These are phyloP conservation scores for Sporothrix brasiliensis DNA, from an alignment of 2,329 filamentous ascomycete genomes.

Conservation along the genomic window DNA sequence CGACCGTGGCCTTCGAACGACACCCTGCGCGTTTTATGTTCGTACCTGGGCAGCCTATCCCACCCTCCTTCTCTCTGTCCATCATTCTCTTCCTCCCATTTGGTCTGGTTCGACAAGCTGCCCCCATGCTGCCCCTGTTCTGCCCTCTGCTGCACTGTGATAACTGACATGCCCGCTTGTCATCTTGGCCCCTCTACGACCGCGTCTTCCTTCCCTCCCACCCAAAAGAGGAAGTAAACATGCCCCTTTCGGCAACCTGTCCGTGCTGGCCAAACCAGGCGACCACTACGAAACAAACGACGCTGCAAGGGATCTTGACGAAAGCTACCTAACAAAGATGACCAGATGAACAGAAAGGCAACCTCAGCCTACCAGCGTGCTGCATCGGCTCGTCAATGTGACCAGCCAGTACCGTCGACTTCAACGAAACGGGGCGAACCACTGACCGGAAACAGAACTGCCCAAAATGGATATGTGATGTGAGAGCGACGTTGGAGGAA, in stretches of 20 bases:
- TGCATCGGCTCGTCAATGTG: conserved; percentile 21
- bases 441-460: background rate
- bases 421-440: conserved; percentile 19
- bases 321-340: background rate
- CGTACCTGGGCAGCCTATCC: conserved; percentile 24
- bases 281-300: background rate
- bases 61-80: background rate
- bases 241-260: background rate
- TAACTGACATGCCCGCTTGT: conserved; percentile 6
- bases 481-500: no score
- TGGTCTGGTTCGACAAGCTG: conserved; percentile 5
- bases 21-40: conserved; percentile 28
- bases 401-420: background rate
- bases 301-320: background rate
- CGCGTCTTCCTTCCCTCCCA: background rate
- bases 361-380: conserved; percentile 27
- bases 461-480: background rate
- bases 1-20: background rate
- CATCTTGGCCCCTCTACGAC: background rate
- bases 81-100: background rate
- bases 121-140: background rate
- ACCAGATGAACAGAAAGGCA: no score
- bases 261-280: background rate
- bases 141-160: conserved; percentile 10
- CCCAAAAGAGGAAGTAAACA: conserved; percentile 21